A percentile compares a stretch with the other conserved stretches of the same genome.
Evolutionary conservation across 2,329 filamentous ascomycete genomes (phyloP).

Genomic region (Beauveria sp.): DNA sequence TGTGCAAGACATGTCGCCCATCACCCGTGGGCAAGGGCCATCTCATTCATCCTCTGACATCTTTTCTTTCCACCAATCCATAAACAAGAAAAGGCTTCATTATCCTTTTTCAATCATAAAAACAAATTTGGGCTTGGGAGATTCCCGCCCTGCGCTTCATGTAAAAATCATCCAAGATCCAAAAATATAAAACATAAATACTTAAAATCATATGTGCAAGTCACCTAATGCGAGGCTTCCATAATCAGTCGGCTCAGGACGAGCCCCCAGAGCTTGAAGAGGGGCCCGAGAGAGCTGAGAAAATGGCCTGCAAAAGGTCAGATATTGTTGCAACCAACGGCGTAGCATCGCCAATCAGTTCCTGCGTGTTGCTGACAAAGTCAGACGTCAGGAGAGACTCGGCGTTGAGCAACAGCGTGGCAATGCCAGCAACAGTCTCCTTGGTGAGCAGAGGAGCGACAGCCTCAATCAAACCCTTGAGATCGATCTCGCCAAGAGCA

Average conservation of each 20-base stretch:
- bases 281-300: background rate
- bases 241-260: background rate
- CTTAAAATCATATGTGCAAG: slow-evolving; percentile 2
- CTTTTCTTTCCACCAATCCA: background rate
- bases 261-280: background rate
- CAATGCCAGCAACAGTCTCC: slow-evolving; percentile 27
- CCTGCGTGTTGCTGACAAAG: slow-evolving; percentile 35
- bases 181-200: slow-evolving; percentile 4
- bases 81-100: slow-evolving; percentile 3
- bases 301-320: slow-evolving; percentile 6
- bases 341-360: slow-evolving; percentile 36
- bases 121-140: background rate
- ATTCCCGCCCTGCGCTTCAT: background rate
- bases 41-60: background rate
- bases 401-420: slow-evolving; percentile 31
- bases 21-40: slow-evolving; percentile 1
- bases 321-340: slow-evolving; percentile 17
- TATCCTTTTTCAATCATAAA: slow-evolving; percentile 8
- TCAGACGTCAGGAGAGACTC: slow-evolving; percentile 28
- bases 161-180: background rate
- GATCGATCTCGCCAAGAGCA: slow-evolving; percentile 23
- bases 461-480: slow-evolving; percentile 26
- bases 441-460: slow-evolving; percentile 34
- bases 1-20: slow-evolving; percentile 1
- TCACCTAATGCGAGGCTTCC: background rate